Evolutionary conservation across 176 grass and related monocot species (phyloP).

Genomic region (Triticum turgidum): DNA sequence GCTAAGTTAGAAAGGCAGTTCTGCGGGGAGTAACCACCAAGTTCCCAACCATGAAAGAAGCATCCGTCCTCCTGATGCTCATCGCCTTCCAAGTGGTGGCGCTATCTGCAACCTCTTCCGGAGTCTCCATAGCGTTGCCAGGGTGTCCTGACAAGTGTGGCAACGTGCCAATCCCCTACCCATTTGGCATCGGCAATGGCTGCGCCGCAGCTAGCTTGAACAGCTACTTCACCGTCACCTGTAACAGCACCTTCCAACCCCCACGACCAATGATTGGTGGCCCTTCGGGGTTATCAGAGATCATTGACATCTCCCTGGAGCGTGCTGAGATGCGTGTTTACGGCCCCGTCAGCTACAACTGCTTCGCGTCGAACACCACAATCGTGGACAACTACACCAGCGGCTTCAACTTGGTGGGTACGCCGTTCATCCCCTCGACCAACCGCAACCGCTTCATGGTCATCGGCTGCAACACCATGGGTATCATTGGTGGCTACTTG

Average conservation of each 20-base stretch:
- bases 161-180: constrained; percentile 23
- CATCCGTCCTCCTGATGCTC: not conserved
- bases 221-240: constrained; percentile 24
- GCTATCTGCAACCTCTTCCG: not conserved
- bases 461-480: constrained; percentile 32
- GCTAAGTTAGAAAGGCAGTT: not conserved
- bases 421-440: not conserved
- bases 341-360: not conserved
- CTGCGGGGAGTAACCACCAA: not conserved
- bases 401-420: not conserved
- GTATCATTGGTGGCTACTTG: not conserved
- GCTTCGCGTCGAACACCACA: constrained; percentile 3
- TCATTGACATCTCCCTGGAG: constrained; percentile 10
- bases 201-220: not conserved
- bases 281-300: not conserved
- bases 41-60: not conserved
- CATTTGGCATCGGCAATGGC: constrained; percentile 9
- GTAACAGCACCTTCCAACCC: not conserved
- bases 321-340: not conserved
- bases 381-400: not conserved
- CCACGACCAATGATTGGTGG: not conserved
- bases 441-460: constrained; percentile 28
- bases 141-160: constrained; percentile 33
- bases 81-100: not conserved
- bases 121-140: not conserved